A percentile compares a stretch with the other conserved stretches of the same genome.
phyloP scores from a whole-genome alignment of 2,329 filamentous ascomycete genomes.

The Xylariaceae sp. region DNA sequence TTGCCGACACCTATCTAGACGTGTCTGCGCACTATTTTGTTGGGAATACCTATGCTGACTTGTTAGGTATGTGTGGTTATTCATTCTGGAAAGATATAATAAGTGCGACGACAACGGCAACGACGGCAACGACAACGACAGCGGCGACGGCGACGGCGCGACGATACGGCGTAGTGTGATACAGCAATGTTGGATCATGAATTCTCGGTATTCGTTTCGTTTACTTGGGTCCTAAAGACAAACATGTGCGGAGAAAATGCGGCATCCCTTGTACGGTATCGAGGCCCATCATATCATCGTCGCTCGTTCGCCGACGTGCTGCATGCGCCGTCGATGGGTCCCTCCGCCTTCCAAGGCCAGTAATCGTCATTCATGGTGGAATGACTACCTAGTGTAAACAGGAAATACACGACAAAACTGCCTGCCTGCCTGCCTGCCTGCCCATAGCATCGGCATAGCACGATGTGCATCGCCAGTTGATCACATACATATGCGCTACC shows the following conservation, averaged over 20 bases:
- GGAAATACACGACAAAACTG: too few relatives aligned
- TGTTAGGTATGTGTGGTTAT: background rate
- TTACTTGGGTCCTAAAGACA: background rate
- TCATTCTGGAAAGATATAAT: too few relatives aligned
- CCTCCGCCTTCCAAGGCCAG: conserved; percentile 6
- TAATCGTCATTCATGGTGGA: background rate
- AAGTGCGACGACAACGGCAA: background rate
- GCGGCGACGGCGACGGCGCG: background rate
- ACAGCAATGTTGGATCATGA: too few relatives aligned
- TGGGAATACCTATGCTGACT: background rate
- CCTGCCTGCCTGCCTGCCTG: too few relatives aligned
- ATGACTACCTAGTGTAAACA: conserved; percentile 4
- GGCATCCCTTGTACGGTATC: conserved; percentile 2
- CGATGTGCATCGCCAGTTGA: conserved; percentile 3
- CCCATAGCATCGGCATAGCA: too few relatives aligned
- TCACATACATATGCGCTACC: conserved; percentile 9
- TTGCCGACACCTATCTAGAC: too few relatives aligned
- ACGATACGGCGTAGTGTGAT: background rate
- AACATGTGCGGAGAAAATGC: conserved; percentile 1
- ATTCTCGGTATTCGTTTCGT: background rate
- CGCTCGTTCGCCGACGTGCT: conserved; percentile 15
- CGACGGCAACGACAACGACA: background rate
- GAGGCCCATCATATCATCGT: conserved; percentile 11
- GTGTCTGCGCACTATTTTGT: too few relatives aligned
- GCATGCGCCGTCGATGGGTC: background rate